These are phyloP conservation scores for Solanum ossicruentum DNA, from an alignment of 257 asterid species.

Conservation along the genomic window DNA sequence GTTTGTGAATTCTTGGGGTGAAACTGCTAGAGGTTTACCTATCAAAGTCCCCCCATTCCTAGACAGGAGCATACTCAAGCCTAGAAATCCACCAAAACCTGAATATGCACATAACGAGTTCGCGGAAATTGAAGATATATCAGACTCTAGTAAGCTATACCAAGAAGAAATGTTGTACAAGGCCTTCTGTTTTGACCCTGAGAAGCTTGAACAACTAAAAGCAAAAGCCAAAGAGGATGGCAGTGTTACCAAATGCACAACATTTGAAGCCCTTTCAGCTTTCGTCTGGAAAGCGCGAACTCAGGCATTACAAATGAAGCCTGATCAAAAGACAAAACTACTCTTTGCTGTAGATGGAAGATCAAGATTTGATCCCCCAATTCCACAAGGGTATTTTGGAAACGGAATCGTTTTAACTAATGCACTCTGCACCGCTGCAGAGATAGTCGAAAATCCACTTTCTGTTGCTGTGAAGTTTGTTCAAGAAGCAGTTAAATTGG, in stretches of 20 bases:
- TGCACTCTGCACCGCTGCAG: conserved; percentile 52
- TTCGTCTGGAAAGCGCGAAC: conserved; percentile 70
- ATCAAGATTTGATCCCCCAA: conserved; percentile 50
- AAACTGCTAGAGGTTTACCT: conserved; percentile 50
- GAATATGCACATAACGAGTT: conserved; percentile 76
- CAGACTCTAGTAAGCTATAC: conserved; percentile 45
- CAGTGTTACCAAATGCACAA: conserved; percentile 41
- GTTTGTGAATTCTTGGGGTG: conserved; percentile 79
- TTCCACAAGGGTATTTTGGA: conserved; percentile 68
- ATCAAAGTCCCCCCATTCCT: conserved; percentile 51
- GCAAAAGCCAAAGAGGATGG: conserved; percentile 39
- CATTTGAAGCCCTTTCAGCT: conserved; percentile 79
- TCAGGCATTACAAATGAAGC: conserved; percentile 48
- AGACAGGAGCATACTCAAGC: conserved; percentile 59
- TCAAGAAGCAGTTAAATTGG: conserved; percentile 60
- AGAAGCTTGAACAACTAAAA: conserved; percentile 48
- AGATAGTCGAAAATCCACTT: conserved; percentile 36
- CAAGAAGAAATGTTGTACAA: conserved; percentile 52
- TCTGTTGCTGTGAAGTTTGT: conserved; percentile 45
- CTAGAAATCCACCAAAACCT: conserved; percentile 50
- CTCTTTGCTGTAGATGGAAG: conserved; percentile 86
- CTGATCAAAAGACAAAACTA: conserved; percentile 68
- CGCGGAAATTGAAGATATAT: conserved; percentile 54
- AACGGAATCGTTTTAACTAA: conserved; percentile 72
- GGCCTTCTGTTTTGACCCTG: conserved; percentile 58